phyloP scores from a whole-genome alignment of 73 alveolate species.

The Blepharisma stoltei region DNA sequence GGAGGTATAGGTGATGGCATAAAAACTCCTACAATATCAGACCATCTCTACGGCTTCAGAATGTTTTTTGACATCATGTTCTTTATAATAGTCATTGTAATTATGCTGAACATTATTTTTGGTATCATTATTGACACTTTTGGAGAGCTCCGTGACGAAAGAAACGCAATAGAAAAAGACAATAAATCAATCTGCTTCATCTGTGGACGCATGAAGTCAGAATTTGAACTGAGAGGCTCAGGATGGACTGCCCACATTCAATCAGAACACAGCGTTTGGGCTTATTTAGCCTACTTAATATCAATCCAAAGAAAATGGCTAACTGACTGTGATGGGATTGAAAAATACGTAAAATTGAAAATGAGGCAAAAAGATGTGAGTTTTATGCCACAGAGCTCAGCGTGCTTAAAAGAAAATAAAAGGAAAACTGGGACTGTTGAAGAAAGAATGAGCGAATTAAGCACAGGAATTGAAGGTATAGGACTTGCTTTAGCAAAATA shows the following conservation, averaged over 20 bases:
- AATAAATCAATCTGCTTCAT: constrained; percentile 80
- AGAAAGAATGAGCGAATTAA: too few species aligned
- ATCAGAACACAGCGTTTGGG: constrained; percentile 47
- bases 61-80: constrained; percentile 81
- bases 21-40: constrained; percentile 19
- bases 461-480: too few species aligned
- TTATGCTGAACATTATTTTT: constrained; percentile 73
- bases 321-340: constrained; percentile 62
- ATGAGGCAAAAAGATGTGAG: constrained; percentile 38
- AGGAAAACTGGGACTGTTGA: neutral
- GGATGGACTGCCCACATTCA: constrained; percentile 51
- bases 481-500: too few species aligned
- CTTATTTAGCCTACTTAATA: constrained; percentile 39
- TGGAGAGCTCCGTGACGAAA: constrained; percentile 81
- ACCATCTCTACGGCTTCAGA: constrained; percentile 63
- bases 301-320: constrained; percentile 46
- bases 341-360: constrained; percentile 55
- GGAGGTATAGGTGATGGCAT: constrained; percentile 90
- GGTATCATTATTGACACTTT: constrained; percentile 92
- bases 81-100: constrained; percentile 76
- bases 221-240: constrained; percentile 38
- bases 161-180: constrained; percentile 63
- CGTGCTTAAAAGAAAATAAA: constrained; percentile 11
- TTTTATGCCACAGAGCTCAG: constrained; percentile 58
- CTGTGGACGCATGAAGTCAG: constrained; percentile 62